Conservation (phyloP, 768 basidiomycete species). For the Russula sp. region DNA sequence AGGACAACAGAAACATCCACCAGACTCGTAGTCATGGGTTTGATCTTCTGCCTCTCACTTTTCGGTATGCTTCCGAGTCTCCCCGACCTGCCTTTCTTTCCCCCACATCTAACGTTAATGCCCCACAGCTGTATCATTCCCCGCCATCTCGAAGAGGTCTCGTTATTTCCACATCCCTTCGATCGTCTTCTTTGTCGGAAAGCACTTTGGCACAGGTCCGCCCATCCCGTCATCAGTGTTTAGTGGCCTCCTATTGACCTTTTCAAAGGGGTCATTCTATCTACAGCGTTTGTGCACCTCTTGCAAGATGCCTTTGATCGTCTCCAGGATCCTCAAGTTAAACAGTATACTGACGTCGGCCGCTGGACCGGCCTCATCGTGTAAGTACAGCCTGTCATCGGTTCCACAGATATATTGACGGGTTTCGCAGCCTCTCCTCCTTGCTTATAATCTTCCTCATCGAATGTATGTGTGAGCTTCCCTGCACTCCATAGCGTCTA, state of each 20-base stretch:
- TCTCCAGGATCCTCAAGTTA: constrained; percentile 48
- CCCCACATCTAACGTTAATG: background rate
- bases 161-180: constrained; percentile 59
- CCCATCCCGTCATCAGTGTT: background rate
- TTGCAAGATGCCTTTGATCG: constrained; percentile 72
- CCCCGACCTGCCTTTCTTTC: background rate
- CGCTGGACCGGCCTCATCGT: constrained; percentile 69
- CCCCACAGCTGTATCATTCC: constrained; percentile 64
- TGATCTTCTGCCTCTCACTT: constrained; percentile 60
- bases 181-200: constrained; percentile 77
- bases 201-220: constrained; percentile 70
- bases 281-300: constrained; percentile 80
- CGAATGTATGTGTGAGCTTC: constrained; percentile 55
- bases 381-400: constrained; percentile 44
- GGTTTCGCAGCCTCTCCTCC: constrained; percentile 50
- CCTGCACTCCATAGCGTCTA: background rate
- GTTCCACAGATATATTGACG: constrained; percentile 3
- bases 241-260: background rate
- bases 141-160: constrained; percentile 55
- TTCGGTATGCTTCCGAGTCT: constrained; percentile 53
- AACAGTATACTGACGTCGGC: constrained; percentile 44
- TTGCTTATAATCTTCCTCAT: constrained; percentile 71
- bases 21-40: constrained; percentile 41
- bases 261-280: constrained; percentile 66
- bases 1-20: constrained; percentile 1